These are phyloP conservation scores for Clavispora santaluciae DNA, from an alignment of 805 yeast genomes.

Conservation along the genomic window DNA sequence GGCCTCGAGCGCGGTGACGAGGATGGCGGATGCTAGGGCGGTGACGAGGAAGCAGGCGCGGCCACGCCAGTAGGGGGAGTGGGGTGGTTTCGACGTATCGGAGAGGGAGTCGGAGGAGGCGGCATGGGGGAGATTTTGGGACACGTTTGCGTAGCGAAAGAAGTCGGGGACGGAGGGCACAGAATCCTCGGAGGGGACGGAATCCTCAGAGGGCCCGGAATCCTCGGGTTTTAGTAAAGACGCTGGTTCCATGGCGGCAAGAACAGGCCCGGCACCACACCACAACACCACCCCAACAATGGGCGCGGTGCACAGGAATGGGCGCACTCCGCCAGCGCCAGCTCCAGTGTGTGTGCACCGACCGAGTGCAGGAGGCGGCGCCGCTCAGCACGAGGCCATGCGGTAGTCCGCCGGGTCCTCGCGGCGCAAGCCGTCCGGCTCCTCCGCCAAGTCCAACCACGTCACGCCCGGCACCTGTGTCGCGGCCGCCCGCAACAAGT, in stretches of 20 bases:
- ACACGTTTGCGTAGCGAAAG: background rate
- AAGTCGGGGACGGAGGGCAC: too few relatives aligned
- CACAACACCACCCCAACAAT: too few relatives aligned
- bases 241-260: background rate
- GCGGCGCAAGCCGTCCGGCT: slow-evolving; percentile 50
- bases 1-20: slow-evolving; percentile 32
- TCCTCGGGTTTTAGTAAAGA: background rate
- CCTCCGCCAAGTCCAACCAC: slow-evolving; percentile 68
- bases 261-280: background rate
- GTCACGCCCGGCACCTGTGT: slow-evolving; percentile 42
- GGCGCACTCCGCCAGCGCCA: too few relatives aligned
- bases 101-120: background rate
- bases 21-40: slow-evolving; percentile 30
- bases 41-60: slow-evolving; percentile 20
- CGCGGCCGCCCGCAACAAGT: slow-evolving; percentile 21
- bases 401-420: slow-evolving; percentile 41
- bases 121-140: background rate
- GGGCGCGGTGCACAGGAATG: too few relatives aligned
- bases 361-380: too few relatives aligned
- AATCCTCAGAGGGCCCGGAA: background rate
- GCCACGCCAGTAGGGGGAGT: slow-evolving; percentile 1
- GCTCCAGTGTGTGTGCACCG: too few relatives aligned
- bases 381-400: too few relatives aligned
- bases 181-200: background rate
- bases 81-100: background rate